These are phyloP conservation scores for Yarrowia sp. DNA, from an alignment of 805 yeast species.

Conservation along the genomic window DNA sequence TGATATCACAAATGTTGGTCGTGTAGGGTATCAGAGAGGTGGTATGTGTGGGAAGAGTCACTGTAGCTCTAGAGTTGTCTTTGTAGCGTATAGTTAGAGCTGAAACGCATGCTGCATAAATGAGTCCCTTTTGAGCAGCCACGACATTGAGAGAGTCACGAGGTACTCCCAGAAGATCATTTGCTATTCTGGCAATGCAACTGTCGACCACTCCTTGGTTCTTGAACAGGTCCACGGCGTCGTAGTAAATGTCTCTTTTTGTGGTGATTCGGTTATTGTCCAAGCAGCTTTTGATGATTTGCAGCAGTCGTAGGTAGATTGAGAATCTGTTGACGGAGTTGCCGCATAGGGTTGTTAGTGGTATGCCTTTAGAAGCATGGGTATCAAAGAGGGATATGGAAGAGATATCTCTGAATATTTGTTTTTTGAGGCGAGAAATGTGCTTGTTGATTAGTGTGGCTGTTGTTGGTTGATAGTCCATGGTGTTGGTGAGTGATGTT, in stretches of 20 bases:
- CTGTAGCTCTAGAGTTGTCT: background rate
- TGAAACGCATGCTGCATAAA: constrained; percentile 38
- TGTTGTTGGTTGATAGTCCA: background rate
- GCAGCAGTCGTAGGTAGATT: constrained; percentile 4
- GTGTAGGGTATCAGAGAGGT: background rate
- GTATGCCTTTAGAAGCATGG: background rate
- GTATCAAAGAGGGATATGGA: background rate
- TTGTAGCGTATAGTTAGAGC: background rate
- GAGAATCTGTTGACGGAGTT: constrained; percentile 8
- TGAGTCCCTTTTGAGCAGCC: constrained; percentile 57
- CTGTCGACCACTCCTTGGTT: constrained; percentile 46
- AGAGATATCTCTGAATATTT: background rate
- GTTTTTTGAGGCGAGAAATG: background rate
- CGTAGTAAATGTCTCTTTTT: constrained; percentile 56
- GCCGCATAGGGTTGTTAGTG: background rate
- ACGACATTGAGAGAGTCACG: constrained; percentile 46
- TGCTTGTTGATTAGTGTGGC: background rate
- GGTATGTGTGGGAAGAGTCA: background rate
- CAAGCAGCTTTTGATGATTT: background rate
- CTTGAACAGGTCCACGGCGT: constrained; percentile 52
- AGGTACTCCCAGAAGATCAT: constrained; percentile 41
- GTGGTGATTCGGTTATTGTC: background rate
- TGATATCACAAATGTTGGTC: background rate
- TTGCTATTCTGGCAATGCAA: constrained; percentile 43
- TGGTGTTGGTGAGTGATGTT: background rate